Conservation (phyloP, 2,329 filamentous ascomycete genomes). For the Trichoderma atroviride region DNA sequence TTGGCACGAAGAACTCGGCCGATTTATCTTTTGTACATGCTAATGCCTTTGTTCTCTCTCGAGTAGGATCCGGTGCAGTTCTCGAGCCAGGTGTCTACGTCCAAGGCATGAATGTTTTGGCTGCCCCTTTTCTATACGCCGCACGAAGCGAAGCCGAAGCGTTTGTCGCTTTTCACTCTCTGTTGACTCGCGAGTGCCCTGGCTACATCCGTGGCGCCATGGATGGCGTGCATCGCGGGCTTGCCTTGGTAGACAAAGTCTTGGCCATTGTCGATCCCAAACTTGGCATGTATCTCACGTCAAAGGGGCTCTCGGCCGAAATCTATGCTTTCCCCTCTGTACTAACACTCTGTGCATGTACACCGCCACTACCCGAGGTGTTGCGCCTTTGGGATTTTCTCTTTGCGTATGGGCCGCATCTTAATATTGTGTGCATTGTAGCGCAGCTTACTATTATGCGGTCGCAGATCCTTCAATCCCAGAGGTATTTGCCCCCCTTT, state of each 20-base stretch:
- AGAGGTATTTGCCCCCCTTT: constrained; percentile 61
- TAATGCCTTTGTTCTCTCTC: constrained; percentile 32
- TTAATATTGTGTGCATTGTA: constrained; percentile 96
- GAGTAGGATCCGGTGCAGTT: constrained; percentile 60
- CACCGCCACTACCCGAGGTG: constrained; percentile 90
- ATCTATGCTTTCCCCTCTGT: constrained; percentile 97
- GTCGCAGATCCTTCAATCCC: constrained; percentile 78
- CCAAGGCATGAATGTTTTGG: constrained; percentile 98
- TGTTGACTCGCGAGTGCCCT: constrained; percentile 85
- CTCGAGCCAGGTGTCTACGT: constrained; percentile 84
- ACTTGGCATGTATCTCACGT: constrained; percentile 78
- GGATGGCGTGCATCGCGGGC: constrained; percentile 92
- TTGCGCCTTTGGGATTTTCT: constrained; percentile 94
- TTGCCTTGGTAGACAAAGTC: constrained; percentile 89
- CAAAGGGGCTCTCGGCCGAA: constrained; percentile 86
- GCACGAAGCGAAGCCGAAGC: constrained; percentile 94
- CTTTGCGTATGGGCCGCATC: constrained; percentile 90
- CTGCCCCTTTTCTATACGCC: constrained; percentile 92
- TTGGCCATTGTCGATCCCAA: constrained; percentile 89
- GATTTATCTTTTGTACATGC: constrained; percentile 43
- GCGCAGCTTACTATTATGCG: constrained; percentile 90
- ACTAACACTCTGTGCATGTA: constrained; percentile 91
- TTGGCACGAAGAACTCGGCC: neutral
- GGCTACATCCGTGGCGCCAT: constrained; percentile 94
- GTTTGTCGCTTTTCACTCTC: constrained; percentile 84